phyloP scores from a whole-genome alignment of 257 asterid species.

The Osmanthus fragrans region DNA sequence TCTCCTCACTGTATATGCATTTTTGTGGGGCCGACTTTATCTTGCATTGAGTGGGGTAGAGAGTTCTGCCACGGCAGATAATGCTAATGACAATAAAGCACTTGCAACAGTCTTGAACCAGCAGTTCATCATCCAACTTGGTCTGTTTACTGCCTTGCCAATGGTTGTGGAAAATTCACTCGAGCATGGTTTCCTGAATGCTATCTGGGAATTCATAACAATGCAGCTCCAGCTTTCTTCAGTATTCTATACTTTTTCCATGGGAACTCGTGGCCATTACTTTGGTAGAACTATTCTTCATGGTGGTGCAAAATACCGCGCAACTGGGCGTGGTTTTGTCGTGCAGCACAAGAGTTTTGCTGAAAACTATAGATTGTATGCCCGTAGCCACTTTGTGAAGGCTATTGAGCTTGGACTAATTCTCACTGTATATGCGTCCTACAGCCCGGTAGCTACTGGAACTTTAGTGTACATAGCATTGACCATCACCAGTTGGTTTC shows the following conservation, averaged over 20 bases:
- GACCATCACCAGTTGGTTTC: conserved; percentile 96
- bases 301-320: conserved; percentile 98
- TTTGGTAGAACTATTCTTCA: conserved; percentile 97
- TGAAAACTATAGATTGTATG: conserved; percentile 84
- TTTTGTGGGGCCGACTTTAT: conserved; percentile 97
- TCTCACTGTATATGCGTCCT: conserved; percentile 82
- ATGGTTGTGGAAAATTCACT: conserved; percentile 96
- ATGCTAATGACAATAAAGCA: conserved; percentile 67
- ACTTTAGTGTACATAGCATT: conserved; percentile 83
- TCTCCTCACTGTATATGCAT: conserved; percentile 85
- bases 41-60: conserved; percentile 95
- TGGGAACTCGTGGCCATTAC: conserved; percentile 99
- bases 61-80: conserved; percentile 48
- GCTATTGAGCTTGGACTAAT: conserved; percentile 94
- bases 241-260: conserved; percentile 89
- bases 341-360: conserved; percentile 93
- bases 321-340: conserved; percentile 99
- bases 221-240: conserved; percentile 98
- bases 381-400: conserved; percentile 96
- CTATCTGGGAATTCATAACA: conserved; percentile 90
- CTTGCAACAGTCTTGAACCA: conserved; percentile 96
- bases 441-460: conserved; percentile 84
- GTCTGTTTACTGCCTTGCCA: conserved; percentile 91
- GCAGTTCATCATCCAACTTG: conserved; percentile 94
- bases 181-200: conserved; percentile 90